phyloP scores from a whole-genome alignment of 371 early-diverging fungal genomes.

The Enterocytospora artemiae region DNA sequence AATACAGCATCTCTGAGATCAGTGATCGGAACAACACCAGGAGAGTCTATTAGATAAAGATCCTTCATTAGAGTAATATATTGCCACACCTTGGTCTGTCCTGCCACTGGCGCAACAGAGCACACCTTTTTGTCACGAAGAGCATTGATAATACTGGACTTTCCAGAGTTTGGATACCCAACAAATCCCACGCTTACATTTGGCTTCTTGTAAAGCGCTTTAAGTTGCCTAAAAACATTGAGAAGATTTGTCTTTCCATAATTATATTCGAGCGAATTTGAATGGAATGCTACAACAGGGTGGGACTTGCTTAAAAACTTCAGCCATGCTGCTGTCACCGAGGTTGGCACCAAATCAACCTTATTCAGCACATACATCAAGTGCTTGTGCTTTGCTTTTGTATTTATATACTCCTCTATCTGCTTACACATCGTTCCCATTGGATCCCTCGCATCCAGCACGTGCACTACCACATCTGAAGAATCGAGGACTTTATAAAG shows the following conservation, averaged over 20 bases:
- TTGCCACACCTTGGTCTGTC: slow-evolving; percentile 99
- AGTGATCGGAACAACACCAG: slow-evolving; percentile 85
- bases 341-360: slow-evolving; percentile 94
- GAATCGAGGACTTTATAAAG: slow-evolving; percentile 96
- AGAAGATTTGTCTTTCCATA: slow-evolving; percentile 94
- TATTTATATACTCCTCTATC: slow-evolving; percentile 76
- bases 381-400: slow-evolving; percentile 88
- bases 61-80: slow-evolving; percentile 93
- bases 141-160: slow-evolving; percentile 91
- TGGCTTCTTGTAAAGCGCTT: slow-evolving; percentile 73
- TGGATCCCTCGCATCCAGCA: slow-evolving; percentile 94
- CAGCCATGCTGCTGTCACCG: slow-evolving; percentile 93
- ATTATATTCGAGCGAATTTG: slow-evolving; percentile 76
- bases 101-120: slow-evolving; percentile 92
- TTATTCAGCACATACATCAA: slow-evolving; percentile 96
- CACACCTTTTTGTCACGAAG: slow-evolving; percentile 86
- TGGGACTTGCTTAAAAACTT: slow-evolving; percentile 71
- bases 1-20: slow-evolving; percentile 83
- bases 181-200: slow-evolving; percentile 65
- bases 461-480: slow-evolving; percentile 90
- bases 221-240: slow-evolving; percentile 86
- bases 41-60: slow-evolving; percentile 96
- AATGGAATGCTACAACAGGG: slow-evolving; percentile 93
- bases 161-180: slow-evolving; percentile 58
- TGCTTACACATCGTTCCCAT: slow-evolving; percentile 81